phyloP scores from a whole-genome alignment of 176 grass and related monocot species.

The Bonia amplexicaulis region DNA sequence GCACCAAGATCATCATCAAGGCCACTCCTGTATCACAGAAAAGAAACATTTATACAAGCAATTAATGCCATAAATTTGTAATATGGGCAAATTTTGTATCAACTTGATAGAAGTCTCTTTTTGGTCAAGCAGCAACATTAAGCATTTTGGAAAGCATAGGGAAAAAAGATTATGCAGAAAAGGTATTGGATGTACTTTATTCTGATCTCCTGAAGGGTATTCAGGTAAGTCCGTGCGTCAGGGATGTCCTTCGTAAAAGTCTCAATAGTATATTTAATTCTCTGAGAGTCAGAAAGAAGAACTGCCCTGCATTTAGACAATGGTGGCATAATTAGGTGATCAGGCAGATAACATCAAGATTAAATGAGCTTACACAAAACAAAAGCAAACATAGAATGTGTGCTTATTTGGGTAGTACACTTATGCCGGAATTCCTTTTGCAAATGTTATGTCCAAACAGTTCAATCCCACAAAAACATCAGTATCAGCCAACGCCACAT shows the following conservation, averaged over 20 bases:
- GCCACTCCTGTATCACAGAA: conserved; percentile 54
- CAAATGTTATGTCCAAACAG: conserved; percentile 1
- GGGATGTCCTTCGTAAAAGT: conserved; percentile 69
- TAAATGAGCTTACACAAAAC: not conserved
- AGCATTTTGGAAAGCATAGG: not conserved
- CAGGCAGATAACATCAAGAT: not conserved
- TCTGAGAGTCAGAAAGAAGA: conserved; percentile 71
- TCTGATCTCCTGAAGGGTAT: conserved; percentile 75
- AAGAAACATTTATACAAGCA: not conserved
- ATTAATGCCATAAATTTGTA: not conserved
- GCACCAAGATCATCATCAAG: conserved; percentile 66
- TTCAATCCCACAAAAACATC: not conserved
- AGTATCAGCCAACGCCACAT: not conserved
- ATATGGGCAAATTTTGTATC: not conserved
- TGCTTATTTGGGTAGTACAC: not conserved
- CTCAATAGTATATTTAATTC: conserved; percentile 74
- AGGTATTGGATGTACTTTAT: conserved; percentile 51
- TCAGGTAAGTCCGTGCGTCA: conserved; percentile 86
- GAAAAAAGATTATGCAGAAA: not conserved
- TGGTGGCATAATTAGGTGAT: not conserved
- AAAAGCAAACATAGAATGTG: not conserved
- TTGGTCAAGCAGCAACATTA: not conserved
- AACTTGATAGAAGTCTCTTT: not conserved
- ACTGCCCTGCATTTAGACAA: conserved; percentile 66
- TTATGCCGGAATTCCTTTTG: not conserved